Conservation (phyloP, 2,329 filamentous ascomycete species). For the Ascochyta viciae-villosae region DNA sequence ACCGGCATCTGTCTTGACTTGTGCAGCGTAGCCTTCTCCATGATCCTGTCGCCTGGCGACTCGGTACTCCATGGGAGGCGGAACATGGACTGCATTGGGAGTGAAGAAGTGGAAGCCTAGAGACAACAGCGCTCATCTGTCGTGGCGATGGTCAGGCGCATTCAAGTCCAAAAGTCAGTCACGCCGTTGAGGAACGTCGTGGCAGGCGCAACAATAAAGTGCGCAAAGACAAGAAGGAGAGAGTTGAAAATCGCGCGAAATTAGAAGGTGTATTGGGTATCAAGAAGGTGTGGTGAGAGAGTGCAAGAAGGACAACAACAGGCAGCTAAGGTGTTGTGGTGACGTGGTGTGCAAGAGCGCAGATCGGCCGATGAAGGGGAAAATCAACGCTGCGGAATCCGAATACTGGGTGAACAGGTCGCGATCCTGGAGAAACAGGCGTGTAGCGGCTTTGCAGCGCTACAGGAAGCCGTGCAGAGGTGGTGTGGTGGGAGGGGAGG, state of each 20-base stretch:
- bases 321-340: conserved; percentile 40
- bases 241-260: conserved; percentile 28
- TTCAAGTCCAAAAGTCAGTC: conserved; percentile 34
- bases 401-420: conserved; percentile 27
- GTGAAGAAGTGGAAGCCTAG: conserved; percentile 44
- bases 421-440: conserved; percentile 29
- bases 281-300: conserved; percentile 41
- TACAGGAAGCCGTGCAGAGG: conserved; percentile 32
- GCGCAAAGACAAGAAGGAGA: conserved; percentile 23
- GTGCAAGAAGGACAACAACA: conserved; percentile 43
- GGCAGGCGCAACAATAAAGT: conserved; percentile 28
- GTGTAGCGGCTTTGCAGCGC: conserved; percentile 36
- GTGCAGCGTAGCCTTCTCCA: conserved; percentile 52
- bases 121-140: conserved; percentile 50
- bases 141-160: conserved; percentile 43
- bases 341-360: conserved; percentile 39
- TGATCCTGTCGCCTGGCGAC: conserved; percentile 52
- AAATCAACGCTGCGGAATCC: conserved; percentile 22
- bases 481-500: conserved; percentile 22
- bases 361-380: conserved; percentile 40
- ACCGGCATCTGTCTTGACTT: conserved; percentile 54
- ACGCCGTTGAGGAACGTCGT: conserved; percentile 43
- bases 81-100: conserved; percentile 60
- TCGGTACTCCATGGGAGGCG: conserved; percentile 58
- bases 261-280: conserved; percentile 43